Conservation (phyloP, 148 eudicot genomes). For the Silene uniflora region DNA sequence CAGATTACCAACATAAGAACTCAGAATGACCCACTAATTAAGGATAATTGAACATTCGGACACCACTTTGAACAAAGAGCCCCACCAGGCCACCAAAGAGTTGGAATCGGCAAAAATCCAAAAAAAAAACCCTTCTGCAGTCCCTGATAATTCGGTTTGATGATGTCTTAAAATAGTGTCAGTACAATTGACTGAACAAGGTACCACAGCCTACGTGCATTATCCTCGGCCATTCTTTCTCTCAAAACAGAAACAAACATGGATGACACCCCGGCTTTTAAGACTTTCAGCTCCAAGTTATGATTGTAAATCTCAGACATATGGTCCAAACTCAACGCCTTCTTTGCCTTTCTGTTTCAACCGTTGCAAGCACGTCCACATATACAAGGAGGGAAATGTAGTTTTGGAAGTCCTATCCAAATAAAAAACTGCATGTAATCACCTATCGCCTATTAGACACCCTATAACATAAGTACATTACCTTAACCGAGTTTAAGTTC, state of each 20-base stretch:
- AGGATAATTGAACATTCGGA: too few species aligned
- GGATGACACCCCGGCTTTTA: slow-evolving; percentile 49
- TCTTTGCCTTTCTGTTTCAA: slow-evolving; percentile 85
- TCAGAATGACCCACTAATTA: too few species aligned
- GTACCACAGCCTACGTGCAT: too few species aligned
- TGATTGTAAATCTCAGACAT: slow-evolving; percentile 93
- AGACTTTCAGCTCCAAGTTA: slow-evolving; percentile 86
- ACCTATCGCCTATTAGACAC: slow-evolving; percentile 8
- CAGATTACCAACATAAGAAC: slow-evolving; percentile 13
- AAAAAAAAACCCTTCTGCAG: too few species aligned
- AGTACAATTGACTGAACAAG: too few species aligned
- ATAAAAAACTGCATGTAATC: slow-evolving; percentile 65
- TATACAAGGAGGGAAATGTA: slow-evolving; percentile 89
- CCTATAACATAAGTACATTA: not conserved
- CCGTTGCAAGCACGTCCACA: slow-evolving; percentile 89
- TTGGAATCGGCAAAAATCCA: too few species aligned
- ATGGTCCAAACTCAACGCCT: slow-evolving; percentile 89
- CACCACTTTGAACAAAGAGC: too few species aligned
- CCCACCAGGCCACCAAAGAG: too few species aligned
- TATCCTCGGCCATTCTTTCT: too few species aligned
- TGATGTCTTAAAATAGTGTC: too few species aligned
- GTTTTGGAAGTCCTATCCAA: slow-evolving; percentile 91
- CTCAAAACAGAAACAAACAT: too few species aligned
- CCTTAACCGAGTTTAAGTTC: not conserved
- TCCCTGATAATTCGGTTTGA: too few species aligned